Percentiles rank a stretch among this genome's conserved stretches.
Conservation (phyloP, 192 early-diverging fungal genomes). For the Umbelopsis sp. region DNA sequence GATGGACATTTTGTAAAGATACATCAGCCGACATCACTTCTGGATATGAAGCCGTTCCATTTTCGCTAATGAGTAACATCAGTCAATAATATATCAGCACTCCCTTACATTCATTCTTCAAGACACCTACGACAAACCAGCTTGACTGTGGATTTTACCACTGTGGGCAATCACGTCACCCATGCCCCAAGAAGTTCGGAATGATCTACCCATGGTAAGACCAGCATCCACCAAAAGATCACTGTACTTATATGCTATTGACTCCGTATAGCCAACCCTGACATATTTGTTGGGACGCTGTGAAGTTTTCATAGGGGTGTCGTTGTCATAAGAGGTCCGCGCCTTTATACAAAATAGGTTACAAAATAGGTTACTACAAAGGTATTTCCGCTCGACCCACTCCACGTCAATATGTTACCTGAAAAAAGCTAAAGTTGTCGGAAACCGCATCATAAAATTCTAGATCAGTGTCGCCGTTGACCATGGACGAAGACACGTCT, state of each 20-base stretch:
- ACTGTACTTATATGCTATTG: constrained; percentile 41
- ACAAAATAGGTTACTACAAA: background rate
- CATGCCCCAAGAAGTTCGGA: constrained; percentile 81
- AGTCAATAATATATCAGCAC: background rate
- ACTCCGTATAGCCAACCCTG: constrained; percentile 21
- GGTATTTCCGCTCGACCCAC: no score
- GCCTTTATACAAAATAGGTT: background rate
- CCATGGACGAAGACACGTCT: background rate
- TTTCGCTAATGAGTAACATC: background rate
- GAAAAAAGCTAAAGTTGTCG: background rate
- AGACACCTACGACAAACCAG: background rate
- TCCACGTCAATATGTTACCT: background rate
- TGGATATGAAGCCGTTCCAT: background rate
- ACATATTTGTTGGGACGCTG: constrained; percentile 9
- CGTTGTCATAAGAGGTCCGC: constrained; percentile 8
- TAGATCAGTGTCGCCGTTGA: background rate
- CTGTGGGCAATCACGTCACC: constrained; percentile 63
- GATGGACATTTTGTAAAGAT: constrained; percentile 10
- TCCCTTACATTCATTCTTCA: background rate
- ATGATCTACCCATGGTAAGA: constrained; percentile 79
- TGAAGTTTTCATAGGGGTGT: background rate
- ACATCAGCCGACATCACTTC: constrained; percentile 10
- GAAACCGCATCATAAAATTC: background rate
- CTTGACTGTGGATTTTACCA: constrained; percentile 5
- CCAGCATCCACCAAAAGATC: constrained; percentile 70